Percentiles rank a stretch among this genome's conserved stretches.
Evolutionary conservation across 441 rosid species (phyloP).

Genomic region (Sinapis alba): DNA sequence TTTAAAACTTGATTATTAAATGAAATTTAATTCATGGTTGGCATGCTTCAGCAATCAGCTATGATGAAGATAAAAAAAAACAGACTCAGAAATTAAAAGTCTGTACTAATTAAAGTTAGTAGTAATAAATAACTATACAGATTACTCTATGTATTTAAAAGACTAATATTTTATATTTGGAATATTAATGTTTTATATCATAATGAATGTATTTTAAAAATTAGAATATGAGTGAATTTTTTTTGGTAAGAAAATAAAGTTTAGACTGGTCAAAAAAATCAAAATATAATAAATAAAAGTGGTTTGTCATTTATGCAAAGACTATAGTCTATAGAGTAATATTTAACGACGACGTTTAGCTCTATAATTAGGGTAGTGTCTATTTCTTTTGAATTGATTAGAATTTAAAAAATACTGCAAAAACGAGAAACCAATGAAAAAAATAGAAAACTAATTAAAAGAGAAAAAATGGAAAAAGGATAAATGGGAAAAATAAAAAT

Average conservation of each 20-base stretch:
- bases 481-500: constrained; percentile 13
- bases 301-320: background rate
- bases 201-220: background rate
- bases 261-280: background rate
- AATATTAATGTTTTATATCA: background rate
- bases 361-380: constrained; percentile 27
- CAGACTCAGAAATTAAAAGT: background rate
- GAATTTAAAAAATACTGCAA: background rate
- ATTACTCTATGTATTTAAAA: background rate
- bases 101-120: constrained; percentile 11
- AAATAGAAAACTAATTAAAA: constrained; percentile 8
- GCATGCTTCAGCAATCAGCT: constrained; percentile 29
- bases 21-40: constrained; percentile 1
- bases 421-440: constrained; percentile 24
- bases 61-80: constrained; percentile 1
- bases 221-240: background rate
- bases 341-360: background rate
- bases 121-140: background rate
- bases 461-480: constrained; percentile 23
- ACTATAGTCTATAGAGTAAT: background rate
- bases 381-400: background rate
- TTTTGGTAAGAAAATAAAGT: background rate
- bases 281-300: background rate
- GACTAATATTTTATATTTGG: background rate
- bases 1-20: background rate